Base-by-base conservation (phyloP, 1,284 basidiomycete genomes). In the Ustilago hordei region DNA sequence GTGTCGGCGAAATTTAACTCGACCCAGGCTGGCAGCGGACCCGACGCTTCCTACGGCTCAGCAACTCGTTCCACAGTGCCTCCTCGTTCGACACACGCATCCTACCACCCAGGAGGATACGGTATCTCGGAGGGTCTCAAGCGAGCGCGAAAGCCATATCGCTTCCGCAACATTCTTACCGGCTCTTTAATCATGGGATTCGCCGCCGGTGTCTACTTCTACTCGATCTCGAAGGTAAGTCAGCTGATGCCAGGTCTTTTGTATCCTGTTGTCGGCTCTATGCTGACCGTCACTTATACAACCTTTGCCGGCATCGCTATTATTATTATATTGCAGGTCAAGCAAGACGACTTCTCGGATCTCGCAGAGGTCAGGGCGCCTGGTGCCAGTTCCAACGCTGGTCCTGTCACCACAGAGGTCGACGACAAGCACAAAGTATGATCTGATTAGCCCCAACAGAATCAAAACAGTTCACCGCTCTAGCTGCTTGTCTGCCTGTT, bases 141-240 rank as follows among this genome's bases (percentile, higher is more conserved):
- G 87, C 92, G 95, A 68, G 95, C 95, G 13, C 91, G 95, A 41
- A 90, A 90, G 79, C 95, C 94, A 9, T 98, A 92, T 87, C 89
- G 90, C 35, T 67, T 92, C 38, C 90, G 90, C 78, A 98, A 98
- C 86, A 89, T 91, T 15, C 64, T 96, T 54, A 94, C 93, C 0
- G 95, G 95, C 5, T 76, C 91, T 45, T 84, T 89, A 4, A 90
- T 98, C 65, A 89, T 91, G 50, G 89, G 90, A 2, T 96, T 98
- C 86, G 91, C 91, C 35, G 90, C 91, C n/a, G 91, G 91, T 53
- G 91, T 97, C 17, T 98, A 95, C 90, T 90, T 91, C 9, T 98
- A 98, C 87, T 95, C 95, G 15, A 95, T 98, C 85, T 78, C 73
- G 28, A 82, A 81, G 78, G 81, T 82, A 39, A 4, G 69, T 69